A percentile compares a stretch with the other conserved stretches of the same genome.
phyloP scores from a whole-genome alignment of 2,329 filamentous ascomycete genomes.

The Penicillium italicum region DNA sequence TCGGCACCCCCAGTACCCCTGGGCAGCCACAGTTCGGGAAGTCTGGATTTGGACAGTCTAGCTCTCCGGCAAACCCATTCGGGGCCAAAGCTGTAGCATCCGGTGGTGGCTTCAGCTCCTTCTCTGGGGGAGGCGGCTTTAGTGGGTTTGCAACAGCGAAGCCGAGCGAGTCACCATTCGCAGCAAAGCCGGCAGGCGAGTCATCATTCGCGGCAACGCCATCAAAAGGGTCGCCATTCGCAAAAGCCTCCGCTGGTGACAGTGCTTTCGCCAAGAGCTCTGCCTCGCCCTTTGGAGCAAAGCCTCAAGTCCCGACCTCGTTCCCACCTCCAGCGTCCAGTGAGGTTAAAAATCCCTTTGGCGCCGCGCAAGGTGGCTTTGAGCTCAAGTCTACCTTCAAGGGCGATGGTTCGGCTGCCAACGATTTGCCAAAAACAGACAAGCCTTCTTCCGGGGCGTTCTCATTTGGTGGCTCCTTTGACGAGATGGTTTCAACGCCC shows the following conservation, averaged over 20 bases:
- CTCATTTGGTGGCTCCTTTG: conserved; percentile 39
- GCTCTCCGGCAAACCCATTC: conserved; percentile 28
- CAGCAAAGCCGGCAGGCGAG: neutral
- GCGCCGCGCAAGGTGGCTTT: conserved; percentile 34
- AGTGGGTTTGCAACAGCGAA: conserved; percentile 28
- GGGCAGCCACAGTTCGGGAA: conserved; percentile 37
- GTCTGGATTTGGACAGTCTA: conserved; percentile 35
- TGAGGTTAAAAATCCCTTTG: conserved; percentile 31
- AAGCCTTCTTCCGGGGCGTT: conserved; percentile 35
- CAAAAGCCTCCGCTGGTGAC: conserved; percentile 4
- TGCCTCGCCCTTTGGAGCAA: conserved; percentile 31
- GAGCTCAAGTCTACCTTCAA: conserved; percentile 46
- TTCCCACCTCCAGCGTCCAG: conserved; percentile 29
- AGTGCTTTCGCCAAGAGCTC: conserved; percentile 14
- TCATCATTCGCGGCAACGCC: neutral
- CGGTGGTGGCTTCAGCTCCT: conserved; percentile 29
- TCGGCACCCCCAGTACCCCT: conserved; percentile 37
- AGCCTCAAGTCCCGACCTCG: conserved; percentile 21
- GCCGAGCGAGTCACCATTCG: conserved; percentile 19
- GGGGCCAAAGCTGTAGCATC: conserved; percentile 17
- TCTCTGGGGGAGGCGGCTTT: conserved; percentile 24
- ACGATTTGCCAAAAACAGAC: conserved; percentile 41
- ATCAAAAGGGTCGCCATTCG: neutral
- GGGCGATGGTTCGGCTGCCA: conserved; percentile 39
- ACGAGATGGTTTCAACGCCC: conserved; percentile 38